Evolutionary conservation across 148 eudicot genomes (phyloP).

Genomic region (Cornus controversa): DNA sequence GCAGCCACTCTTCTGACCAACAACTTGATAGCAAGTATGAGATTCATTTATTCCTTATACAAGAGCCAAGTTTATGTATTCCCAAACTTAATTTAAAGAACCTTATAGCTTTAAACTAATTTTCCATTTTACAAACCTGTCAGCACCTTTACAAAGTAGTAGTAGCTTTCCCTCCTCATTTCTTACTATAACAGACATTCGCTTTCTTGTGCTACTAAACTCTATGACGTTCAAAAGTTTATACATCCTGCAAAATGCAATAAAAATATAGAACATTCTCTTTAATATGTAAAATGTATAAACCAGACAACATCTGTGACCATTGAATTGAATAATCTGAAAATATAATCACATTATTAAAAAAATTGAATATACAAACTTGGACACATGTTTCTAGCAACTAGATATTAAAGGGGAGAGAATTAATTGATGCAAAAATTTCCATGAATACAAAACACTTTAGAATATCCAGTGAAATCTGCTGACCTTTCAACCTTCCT

Average conservation of each 20-base stretch:
- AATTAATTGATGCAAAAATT: neutral
- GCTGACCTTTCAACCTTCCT: slow-evolving; percentile 44
- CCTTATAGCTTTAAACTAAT: neutral
- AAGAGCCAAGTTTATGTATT: neutral
- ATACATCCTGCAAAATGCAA: slow-evolving; percentile 31
- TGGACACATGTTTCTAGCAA: too few species aligned
- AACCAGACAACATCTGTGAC: neutral
- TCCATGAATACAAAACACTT: too few species aligned
- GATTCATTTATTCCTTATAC: neutral
- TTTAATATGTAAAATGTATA: neutral
- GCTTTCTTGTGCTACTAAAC: slow-evolving; percentile 69
- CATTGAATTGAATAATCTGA: neutral
- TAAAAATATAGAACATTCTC: slow-evolving; percentile 5
- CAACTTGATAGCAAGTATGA: neutral
- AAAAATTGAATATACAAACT: too few species aligned
- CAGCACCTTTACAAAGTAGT: slow-evolving; percentile 69
- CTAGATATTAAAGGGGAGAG: too few species aligned
- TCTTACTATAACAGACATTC: slow-evolving; percentile 63
- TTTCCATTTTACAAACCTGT: slow-evolving; percentile 44
- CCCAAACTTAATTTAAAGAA: neutral
- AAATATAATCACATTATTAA: too few species aligned
- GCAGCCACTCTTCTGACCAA: neutral
- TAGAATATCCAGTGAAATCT: neutral
- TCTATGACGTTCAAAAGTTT: slow-evolving; percentile 49
- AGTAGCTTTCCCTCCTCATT: slow-evolving; percentile 46